phyloP scores from a whole-genome alignment of 768 basidiomycete genomes.

The Phylloporus scabripes region DNA sequence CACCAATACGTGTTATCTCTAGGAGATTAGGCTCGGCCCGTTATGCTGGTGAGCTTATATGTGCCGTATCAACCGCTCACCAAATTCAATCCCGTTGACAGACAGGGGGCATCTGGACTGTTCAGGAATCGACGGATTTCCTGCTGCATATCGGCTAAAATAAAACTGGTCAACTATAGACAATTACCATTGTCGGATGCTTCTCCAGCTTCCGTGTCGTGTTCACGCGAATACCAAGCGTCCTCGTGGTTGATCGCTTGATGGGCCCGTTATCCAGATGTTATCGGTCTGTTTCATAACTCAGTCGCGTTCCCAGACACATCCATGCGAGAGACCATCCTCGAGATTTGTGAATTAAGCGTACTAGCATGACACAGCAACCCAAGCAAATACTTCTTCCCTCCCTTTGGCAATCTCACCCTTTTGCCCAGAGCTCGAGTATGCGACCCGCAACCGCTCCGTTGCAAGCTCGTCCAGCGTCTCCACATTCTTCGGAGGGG shows the following conservation, averaged over 20 bases:
- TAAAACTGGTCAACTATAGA: background rate
- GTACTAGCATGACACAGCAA: constrained; percentile 18
- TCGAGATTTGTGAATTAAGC: constrained; percentile 4
- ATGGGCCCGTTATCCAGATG: background rate
- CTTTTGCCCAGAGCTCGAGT: constrained; percentile 41
- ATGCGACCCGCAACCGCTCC: constrained; percentile 60
- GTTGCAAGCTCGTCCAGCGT: constrained; percentile 68
- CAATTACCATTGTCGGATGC: background rate
- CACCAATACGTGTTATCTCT: no score
- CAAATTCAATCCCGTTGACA: background rate
- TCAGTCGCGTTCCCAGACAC: background rate
- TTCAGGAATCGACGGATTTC: background rate
- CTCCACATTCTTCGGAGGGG: constrained; percentile 48
- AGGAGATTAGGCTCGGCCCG: no score
- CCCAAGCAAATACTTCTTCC: constrained; percentile 43
- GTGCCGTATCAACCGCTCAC: background rate
- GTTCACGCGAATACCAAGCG: background rate
- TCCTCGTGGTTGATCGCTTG: background rate
- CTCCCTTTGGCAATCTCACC: constrained; percentile 37
- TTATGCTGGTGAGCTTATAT: no score
- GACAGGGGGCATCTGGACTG: background rate
- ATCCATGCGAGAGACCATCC: background rate
- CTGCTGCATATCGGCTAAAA: background rate
- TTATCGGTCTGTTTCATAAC: background rate
- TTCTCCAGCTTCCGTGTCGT: background rate